These are phyloP conservation scores for Benincasa hispida DNA, from an alignment of 306 rosid species.

Conservation along the genomic window DNA sequence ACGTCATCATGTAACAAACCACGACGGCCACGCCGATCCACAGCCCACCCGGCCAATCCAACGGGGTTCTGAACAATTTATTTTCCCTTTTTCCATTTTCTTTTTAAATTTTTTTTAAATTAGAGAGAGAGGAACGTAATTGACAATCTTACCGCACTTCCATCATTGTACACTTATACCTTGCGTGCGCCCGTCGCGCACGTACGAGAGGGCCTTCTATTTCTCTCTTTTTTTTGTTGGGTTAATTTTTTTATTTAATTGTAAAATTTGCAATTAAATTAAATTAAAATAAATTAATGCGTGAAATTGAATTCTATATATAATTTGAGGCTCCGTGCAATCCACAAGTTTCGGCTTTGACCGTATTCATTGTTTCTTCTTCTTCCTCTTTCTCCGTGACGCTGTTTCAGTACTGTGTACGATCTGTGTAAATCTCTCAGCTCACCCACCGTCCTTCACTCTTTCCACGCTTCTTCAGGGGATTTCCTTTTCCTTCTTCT, in stretches of 20 bases:
- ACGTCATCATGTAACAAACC: not conserved
- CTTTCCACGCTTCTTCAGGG: constrained; percentile 6
- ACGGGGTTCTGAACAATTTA: not conserved
- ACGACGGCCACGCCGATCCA: not conserved
- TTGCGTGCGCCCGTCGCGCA: constrained; percentile 10
- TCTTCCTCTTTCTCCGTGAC: constrained; percentile 35
- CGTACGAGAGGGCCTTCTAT: constrained; percentile 1
- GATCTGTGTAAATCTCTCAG: not conserved
- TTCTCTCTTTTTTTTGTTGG: not conserved
- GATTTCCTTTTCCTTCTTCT: constrained; percentile 2
- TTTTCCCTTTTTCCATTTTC: no score
- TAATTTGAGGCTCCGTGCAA: constrained; percentile 40
- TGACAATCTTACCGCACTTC: constrained; percentile 1
- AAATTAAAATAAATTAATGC: constrained; percentile 8
- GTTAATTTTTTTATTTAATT: not conserved
- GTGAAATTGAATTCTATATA: constrained; percentile 53
- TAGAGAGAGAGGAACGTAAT: not conserved
- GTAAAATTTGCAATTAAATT: not conserved
- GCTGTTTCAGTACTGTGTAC: constrained; percentile 10
- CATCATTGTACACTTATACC: constrained; percentile 16
- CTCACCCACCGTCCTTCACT: not conserved
- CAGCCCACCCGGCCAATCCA: constrained; percentile 3
- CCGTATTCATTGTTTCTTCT: constrained; percentile 18
- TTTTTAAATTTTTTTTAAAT: not conserved
- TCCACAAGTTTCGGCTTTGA: constrained; percentile 35